Conservation (phyloP, 2,329 filamentous ascomycete species). For the Fusarium pilosicola region DNA sequence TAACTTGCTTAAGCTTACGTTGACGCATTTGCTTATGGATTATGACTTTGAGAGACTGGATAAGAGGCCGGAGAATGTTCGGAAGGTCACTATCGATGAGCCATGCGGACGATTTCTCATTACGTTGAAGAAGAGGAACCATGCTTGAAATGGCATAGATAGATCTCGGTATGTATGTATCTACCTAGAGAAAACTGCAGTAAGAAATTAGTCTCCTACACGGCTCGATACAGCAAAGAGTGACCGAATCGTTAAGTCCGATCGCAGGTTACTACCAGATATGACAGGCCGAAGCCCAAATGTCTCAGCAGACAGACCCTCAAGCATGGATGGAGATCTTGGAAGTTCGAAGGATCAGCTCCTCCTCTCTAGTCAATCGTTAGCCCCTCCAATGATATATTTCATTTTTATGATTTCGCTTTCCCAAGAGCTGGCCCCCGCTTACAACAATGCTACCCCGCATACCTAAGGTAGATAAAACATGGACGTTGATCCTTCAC, state of each 20-base stretch:
- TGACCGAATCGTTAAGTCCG: background rate
- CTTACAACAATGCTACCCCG: background rate
- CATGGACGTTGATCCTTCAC: background rate
- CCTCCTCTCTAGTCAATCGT: background rate
- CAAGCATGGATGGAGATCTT: background rate
- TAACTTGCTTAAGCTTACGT: constrained; percentile 23
- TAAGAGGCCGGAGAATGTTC: constrained; percentile 14
- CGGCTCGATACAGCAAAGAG: background rate
- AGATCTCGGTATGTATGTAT: background rate
- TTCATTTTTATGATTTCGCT: background rate
- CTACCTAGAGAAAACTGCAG: background rate
- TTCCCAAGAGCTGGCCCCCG: background rate
- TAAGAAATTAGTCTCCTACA: background rate
- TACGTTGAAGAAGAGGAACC: constrained; percentile 11
- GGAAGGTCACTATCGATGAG: constrained; percentile 24
- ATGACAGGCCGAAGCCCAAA: background rate
- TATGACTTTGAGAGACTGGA: constrained; percentile 22
- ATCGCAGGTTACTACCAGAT: no score
- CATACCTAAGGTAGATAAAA: background rate
- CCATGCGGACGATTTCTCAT: constrained; percentile 15
- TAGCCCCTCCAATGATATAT: background rate
- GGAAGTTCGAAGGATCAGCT: background rate
- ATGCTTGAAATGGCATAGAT: background rate
- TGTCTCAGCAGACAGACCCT: background rate
- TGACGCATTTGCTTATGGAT: constrained; percentile 16